Conservation (phyloP, 352 stramenopile species). For the Phytophthora pistaciae region DNA sequence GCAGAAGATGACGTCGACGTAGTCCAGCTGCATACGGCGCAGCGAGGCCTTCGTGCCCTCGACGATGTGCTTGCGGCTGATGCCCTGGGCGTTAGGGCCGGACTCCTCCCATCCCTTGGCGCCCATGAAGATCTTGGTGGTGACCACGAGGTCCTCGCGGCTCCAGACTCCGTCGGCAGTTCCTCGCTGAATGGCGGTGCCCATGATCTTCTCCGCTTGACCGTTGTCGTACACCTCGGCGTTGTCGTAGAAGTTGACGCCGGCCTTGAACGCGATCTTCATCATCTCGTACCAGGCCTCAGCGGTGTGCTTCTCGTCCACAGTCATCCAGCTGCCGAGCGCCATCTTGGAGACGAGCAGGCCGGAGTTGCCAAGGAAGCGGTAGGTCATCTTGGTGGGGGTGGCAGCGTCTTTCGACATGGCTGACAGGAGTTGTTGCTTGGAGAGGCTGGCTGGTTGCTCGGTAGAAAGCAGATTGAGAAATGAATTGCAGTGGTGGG, state of each 20-base stretch:
- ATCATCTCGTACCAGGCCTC: slow-evolving; percentile 31
- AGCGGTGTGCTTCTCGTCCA: slow-evolving; percentile 17
- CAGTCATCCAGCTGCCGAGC: slow-evolving; percentile 21
- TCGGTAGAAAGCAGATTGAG: neutral
- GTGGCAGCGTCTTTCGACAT: neutral
- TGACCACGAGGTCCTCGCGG: slow-evolving; percentile 39
- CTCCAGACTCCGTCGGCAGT: slow-evolving; percentile 26
- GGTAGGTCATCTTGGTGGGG: slow-evolving; percentile 17
- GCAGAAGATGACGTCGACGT: slow-evolving; percentile 52
- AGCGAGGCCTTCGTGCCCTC: slow-evolving; percentile 40
- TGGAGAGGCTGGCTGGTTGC: neutral
- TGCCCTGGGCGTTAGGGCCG: slow-evolving; percentile 17
- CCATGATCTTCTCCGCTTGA: slow-evolving; percentile 19
- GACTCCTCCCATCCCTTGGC: slow-evolving; percentile 2
- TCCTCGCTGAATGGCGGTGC: slow-evolving; percentile 11
- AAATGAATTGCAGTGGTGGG: neutral
- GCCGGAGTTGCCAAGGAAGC: slow-evolving; percentile 25
- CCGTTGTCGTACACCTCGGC: slow-evolving; percentile 26
- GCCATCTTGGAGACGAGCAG: slow-evolving; percentile 29
- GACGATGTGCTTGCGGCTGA: slow-evolving; percentile 38
- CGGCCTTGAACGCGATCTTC: slow-evolving; percentile 24
- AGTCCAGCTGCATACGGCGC: slow-evolving; percentile 31
- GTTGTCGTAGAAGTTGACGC: slow-evolving; percentile 30
- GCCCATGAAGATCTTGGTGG: slow-evolving; percentile 53
- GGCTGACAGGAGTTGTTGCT: neutral